Evolutionary conservation across 371 early-diverging fungal genomes (phyloP), one percentile per base, ranked within the genome.

Genomic region (Rhizopus delemar): DNA sequence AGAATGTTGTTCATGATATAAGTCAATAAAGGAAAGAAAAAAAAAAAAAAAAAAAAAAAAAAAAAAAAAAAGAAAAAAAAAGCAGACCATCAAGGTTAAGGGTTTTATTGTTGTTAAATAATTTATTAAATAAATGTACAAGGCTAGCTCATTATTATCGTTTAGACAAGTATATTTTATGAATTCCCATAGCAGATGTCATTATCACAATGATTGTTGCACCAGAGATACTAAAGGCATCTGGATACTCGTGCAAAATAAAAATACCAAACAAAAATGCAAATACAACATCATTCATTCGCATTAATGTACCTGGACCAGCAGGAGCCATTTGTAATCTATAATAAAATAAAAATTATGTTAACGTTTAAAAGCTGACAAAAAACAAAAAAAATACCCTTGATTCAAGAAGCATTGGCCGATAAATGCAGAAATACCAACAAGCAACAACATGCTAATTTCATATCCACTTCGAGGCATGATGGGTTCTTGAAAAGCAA

Each of bases 201-300:
- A 87, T 82, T 12, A 71, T 59, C 5, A 90, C 84, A 64, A 93
- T 90, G 4, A 90, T 66, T 0, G 70, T 35, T 0, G 91, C 86
- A 6, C 93, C 93, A 3, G 78, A 35, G 32, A 88, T 66, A 13
- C 80, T 78, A 36, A 75, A 74, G 22, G 69, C 31, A 38, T 80
- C 74, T 0, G 91, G 90, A 4, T 78, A 63, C 61, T 92, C 91
- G 45, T 81, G 77, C 54, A 92, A 85, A 29, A 92, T 62, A 1
- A 78, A 57, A 39, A 86, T 80, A 34, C 92, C 90, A 68, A 89
- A 85, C 15, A 88, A 50, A 74, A 88, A 92, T 5, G 91, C 90
- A 69, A 90, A 89, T 2, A 92, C 86, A 16, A 93, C 86, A 63
- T 93, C 93, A 51, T 87, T 73, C 75, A 90, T 90, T 52, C 93